Evolutionary conservation across 2,329 filamentous ascomycete genomes (phyloP).

Genomic region (Colletotrichum incanum): DNA sequence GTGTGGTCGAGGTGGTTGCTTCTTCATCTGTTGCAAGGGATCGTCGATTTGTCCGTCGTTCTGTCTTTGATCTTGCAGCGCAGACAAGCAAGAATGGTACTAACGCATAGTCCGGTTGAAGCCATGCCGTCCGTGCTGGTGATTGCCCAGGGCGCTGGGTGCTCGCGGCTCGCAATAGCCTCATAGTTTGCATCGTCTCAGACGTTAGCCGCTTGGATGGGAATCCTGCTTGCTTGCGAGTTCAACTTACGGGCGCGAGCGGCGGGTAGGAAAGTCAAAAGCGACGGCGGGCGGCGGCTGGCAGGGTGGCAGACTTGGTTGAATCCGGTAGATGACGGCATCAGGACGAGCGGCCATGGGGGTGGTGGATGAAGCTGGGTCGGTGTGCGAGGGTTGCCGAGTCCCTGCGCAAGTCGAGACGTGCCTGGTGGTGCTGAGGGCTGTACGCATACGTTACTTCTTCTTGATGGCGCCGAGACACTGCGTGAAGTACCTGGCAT

Average conservation of each 20-base stretch:
- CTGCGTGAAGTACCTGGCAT: constrained; percentile 17
- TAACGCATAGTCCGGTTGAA: constrained; percentile 35
- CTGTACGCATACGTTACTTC: constrained; percentile 9
- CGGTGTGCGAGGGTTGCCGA: constrained; percentile 1
- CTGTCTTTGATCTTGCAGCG: constrained; percentile 30
- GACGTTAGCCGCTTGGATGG: constrained; percentile 14
- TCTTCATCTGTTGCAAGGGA: constrained; percentile 19
- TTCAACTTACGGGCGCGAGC: background rate
- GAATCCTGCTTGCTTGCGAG: constrained; percentile 8
- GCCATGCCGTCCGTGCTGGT: constrained; percentile 31
- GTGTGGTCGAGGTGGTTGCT: constrained; percentile 29
- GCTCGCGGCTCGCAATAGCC: constrained; percentile 18
- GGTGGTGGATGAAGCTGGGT: background rate
- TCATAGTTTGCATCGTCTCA: constrained; percentile 29
- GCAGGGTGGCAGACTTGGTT: background rate
- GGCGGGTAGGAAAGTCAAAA: constrained; percentile 5
- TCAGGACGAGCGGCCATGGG: background rate
- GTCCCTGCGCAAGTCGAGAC: background rate
- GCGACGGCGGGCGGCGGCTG: background rate
- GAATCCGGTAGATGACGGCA: constrained; percentile 27
- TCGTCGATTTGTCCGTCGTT: constrained; percentile 37
- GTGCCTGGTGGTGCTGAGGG: background rate
- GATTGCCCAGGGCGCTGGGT: constrained; percentile 15
- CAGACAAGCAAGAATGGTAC: constrained; percentile 11
- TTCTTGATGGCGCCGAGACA: constrained; percentile 26